phyloP scores from a whole-genome alignment of 768 basidiomycete species.

The Collybia sp. region DNA sequence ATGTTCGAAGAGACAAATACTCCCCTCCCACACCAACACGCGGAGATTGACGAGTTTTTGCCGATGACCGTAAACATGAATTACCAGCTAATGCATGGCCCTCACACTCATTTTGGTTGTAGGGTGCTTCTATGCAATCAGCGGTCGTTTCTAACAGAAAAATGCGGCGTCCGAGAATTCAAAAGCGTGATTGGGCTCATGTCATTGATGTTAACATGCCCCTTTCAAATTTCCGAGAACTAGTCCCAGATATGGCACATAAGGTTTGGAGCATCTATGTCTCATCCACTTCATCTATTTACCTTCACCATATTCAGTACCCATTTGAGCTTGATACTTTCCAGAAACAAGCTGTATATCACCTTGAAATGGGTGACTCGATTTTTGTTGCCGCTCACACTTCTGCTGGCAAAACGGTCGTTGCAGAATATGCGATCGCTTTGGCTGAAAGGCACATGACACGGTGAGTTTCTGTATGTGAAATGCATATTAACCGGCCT shows the following conservation, averaged over 20 bases:
- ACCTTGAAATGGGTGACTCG: constrained; percentile 94
- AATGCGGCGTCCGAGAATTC: constrained; percentile 39
- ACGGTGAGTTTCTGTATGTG: constrained; percentile 44
- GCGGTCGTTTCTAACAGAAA: constrained; percentile 3
- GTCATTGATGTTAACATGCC: constrained; percentile 91
- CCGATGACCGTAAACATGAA: constrained; percentile 43
- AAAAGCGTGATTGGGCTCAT: constrained; percentile 97
- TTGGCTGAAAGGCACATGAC: constrained; percentile 98
- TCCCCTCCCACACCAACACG: constrained; percentile 13
- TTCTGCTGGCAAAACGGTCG: constrained; percentile 98
- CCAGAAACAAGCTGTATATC: constrained; percentile 98
- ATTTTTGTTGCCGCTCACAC: constrained; percentile 99
- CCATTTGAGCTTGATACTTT: constrained; percentile 99
- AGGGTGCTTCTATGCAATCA: no score
- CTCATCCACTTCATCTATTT: neutral
- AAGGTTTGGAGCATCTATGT: constrained; percentile 43
- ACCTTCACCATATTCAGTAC: constrained; percentile 48
- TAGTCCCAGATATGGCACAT: constrained; percentile 96
- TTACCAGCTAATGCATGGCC: no score
- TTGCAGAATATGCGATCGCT: constrained; percentile 98
- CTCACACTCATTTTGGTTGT: no score
- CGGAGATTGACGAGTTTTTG: constrained; percentile 78
- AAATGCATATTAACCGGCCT: constrained; percentile 4
- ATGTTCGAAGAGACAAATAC: constrained; percentile 8
- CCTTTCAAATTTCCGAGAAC: constrained; percentile 82